Percentiles rank a stretch among this genome's conserved stretches.
These are phyloP conservation scores for Skeletonema grethae DNA, from an alignment of 108 stramenopile genomes.

Conservation along the genomic window DNA sequence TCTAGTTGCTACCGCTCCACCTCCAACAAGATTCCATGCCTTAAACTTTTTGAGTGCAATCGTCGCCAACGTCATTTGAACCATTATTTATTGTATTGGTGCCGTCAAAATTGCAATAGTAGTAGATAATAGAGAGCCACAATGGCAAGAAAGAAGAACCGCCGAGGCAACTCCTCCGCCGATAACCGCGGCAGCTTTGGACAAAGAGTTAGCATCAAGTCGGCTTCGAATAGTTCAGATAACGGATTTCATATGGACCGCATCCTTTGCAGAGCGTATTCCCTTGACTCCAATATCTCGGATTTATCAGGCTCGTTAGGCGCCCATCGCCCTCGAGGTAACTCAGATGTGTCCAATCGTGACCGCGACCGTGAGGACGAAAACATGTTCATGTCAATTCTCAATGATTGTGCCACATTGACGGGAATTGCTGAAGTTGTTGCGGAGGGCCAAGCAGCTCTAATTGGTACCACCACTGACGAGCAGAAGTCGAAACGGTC, in stretches of 20 bases:
- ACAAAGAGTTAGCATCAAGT: background rate
- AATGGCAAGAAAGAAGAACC: background rate
- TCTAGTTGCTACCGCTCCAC: background rate
- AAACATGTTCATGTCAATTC: background rate
- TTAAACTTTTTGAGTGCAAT: background rate
- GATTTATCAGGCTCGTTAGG: conserved; percentile 2
- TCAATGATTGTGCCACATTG: conserved; percentile 2
- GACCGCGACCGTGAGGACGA: background rate
- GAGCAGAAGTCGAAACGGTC: background rate
- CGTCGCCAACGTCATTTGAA: background rate
- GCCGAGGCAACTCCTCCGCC: background rate
- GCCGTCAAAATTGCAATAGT: background rate
- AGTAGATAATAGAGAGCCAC: background rate
- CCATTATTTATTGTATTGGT: background rate
- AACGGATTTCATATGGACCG: background rate
- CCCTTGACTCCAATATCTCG: conserved; percentile 7
- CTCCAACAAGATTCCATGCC: background rate
- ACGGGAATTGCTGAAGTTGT: background rate
- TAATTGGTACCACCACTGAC: background rate
- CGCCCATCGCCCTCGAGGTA: background rate
- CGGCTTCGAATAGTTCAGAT: background rate
- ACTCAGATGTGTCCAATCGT: no score
- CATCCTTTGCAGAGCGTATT: conserved; percentile 7
- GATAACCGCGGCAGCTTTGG: background rate
- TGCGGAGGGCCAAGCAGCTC: background rate